These are phyloP conservation scores for Paramecium primaurelia DNA, from an alignment of 73 alveolate species.

Conservation along the genomic window DNA sequence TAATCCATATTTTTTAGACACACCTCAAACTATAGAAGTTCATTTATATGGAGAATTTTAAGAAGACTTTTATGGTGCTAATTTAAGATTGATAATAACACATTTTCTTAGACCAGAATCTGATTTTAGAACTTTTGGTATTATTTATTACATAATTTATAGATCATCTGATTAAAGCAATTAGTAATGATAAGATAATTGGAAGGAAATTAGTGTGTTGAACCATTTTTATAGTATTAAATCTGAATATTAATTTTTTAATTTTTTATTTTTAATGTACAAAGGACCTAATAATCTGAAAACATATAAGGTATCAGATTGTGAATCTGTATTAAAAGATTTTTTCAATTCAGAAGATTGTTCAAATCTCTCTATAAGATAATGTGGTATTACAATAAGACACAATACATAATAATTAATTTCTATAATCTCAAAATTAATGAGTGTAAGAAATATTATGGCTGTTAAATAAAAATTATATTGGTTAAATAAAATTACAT, in stretches of 20 bases:
- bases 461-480: background rate
- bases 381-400: background rate
- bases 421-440: background rate
- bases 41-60: constrained; percentile 55
- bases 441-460: background rate
- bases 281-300: background rate
- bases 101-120: constrained; percentile 59
- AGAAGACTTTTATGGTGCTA: constrained; percentile 48
- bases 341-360: background rate
- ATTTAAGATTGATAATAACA: constrained; percentile 13
- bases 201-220: background rate
- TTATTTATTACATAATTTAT: background rate
- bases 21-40: background rate
- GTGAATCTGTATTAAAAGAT: background rate
- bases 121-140: constrained; percentile 57
- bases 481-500: background rate
- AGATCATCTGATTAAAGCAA: constrained; percentile 16
- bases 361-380: background rate
- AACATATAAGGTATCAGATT: background rate
- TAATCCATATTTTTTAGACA: constrained; percentile 38
- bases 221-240: background rate
- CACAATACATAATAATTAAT: background rate
- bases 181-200: background rate
- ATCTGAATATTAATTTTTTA: background rate
- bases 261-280: background rate